Evolutionary conservation across 148 eudicot genomes (phyloP), one percentile per base, ranked within the genome.

Genomic region (Rhododendron molle): DNA sequence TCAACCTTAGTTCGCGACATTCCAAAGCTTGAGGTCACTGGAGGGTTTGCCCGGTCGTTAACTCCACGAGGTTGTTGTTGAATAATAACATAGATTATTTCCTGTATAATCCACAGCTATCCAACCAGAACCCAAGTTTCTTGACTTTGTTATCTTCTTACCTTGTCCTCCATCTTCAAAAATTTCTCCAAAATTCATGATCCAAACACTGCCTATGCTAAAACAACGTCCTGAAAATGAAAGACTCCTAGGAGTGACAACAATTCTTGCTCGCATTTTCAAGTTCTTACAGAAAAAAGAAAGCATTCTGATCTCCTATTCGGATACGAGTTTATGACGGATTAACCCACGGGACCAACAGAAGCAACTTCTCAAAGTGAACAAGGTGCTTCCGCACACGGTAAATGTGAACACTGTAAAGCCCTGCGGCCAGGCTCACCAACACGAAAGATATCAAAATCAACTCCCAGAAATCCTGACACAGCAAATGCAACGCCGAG

Each of bases 381-480:
- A 96, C 82, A 62, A 96, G 90, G 86, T 94, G 98, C 87, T 96
- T 96, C 76, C 95, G 81, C 0, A 93, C 92, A 15, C 86, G 92
- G 87, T 95, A 96, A 76, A 93, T 72, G 79, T 96, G 95, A 43
- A 91, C 21, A 30, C 95, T 94, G 90, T 96, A 96, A 47, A 96
- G 87, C 56, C 88, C 72, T 21, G 92, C 93, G n/a, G 96, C 94
- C 56, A 90, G 52, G 4, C 94, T 93, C 86, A 91, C 96, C 83
- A 93, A 18, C 83, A 78, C 52, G 78, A 93, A 96, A 0, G 99
- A 96, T 49, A 93, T 26, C 85, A 92, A 6, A 85, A 88, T 92
- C 91, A 96, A 84, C 92, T 86, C 83, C 98, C 98, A 96, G 88
- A 96, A 96, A 84, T 93, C 98, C 99, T 95, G 90, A 54, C 23